A percentile compares a stretch with the other conserved stretches of the same genome.
These are phyloP conservation scores for Corynespora cassiicola DNA, from an alignment of 2,329 filamentous ascomycete genomes.

Conservation along the genomic window DNA sequence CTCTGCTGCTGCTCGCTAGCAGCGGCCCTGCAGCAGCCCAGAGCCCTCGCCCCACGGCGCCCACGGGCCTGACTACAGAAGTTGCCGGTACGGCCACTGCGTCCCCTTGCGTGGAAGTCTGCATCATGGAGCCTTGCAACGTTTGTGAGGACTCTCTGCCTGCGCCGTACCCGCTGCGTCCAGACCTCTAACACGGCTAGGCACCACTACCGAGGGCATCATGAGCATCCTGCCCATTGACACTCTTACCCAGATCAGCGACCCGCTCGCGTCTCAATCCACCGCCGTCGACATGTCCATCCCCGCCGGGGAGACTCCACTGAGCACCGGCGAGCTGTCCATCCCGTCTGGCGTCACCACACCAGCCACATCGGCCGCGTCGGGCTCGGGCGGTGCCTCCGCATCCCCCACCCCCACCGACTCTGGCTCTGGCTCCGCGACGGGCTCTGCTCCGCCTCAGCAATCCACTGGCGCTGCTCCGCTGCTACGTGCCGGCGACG, in stretches of 20 bases:
- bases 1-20: slow-evolving; percentile 36
- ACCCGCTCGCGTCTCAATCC: neutral
- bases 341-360: too few relatives aligned
- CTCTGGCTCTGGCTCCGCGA: slow-evolving; percentile 2
- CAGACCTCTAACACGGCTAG: slow-evolving; percentile 11
- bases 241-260: neutral
- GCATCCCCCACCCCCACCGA: too few relatives aligned
- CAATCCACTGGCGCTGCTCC: slow-evolving; percentile 27
- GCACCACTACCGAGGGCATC: slow-evolving; percentile 11
- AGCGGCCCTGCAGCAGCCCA: slow-evolving; percentile 20
- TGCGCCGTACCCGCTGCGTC: too few relatives aligned
- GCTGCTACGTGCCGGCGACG: slow-evolving; percentile 1
- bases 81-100: slow-evolving; percentile 13
- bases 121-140: slow-evolving; percentile 32
- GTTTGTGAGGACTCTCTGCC: slow-evolving; percentile 28
- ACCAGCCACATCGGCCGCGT: slow-evolving; percentile 1
- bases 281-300: slow-evolving; percentile 17
- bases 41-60: slow-evolving; percentile 23
- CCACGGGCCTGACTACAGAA: slow-evolving; percentile 20
- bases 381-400: neutral
- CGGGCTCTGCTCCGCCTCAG: slow-evolving; percentile 17
- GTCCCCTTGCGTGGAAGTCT: slow-evolving; percentile 30
- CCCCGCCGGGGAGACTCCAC: slow-evolving; percentile 28
- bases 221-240: slow-evolving; percentile 19
- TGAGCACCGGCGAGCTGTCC: slow-evolving; percentile 9